Evolutionary conservation across 805 yeast genomes (phyloP), one percentile per base, ranked within the genome.

Genomic region (Cephaloascus albidus): DNA sequence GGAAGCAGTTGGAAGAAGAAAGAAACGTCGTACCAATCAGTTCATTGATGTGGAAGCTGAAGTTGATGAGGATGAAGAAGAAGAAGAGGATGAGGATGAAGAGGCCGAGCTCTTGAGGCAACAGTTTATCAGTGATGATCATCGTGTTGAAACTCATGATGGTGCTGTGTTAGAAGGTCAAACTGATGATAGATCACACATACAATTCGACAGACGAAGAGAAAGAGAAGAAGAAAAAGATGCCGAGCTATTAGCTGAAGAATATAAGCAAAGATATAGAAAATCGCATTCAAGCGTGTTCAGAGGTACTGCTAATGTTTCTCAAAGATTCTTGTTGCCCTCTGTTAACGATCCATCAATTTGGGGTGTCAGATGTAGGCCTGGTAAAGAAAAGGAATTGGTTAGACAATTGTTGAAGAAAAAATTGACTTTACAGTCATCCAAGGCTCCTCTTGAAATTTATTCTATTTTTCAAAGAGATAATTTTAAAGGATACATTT

Each of bases 41-140:
- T 93, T 88, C 60, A 72, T 93, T 63, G 98, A 93, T 85, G 95
- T 93, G 40, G 97, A 93, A 69, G 98, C 97, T 43, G 97, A 90
- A 60, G 98, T 93, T 42, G 95, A 90, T 59, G 97, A 90, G 44
- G 97, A 93, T 48, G 97, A 93, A 40, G 97, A 90, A 48, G 94
- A 84, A 34, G 78, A 80, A 23, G 90, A 87, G 45, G 97, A 89
- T 44, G 72, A 66, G 42, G 97, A 88, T 36, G 97, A 83, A 49
- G 85, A 79, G 49, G 89, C 94, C n/a, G 97, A 85, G 45, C 64
- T 85, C 23, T 76, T 83, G 35, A 77, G 87, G 52, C 94, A 83
- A 56, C 90, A 87, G 53, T 85, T 85, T 55, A 78, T 85, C 47
- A 78, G 85, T 2, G 85, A 77, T 46, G 95, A 85, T 46, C 84